Conservation (phyloP, 768 basidiomycete genomes). For the Xerocomellus dryophilus region DNA sequence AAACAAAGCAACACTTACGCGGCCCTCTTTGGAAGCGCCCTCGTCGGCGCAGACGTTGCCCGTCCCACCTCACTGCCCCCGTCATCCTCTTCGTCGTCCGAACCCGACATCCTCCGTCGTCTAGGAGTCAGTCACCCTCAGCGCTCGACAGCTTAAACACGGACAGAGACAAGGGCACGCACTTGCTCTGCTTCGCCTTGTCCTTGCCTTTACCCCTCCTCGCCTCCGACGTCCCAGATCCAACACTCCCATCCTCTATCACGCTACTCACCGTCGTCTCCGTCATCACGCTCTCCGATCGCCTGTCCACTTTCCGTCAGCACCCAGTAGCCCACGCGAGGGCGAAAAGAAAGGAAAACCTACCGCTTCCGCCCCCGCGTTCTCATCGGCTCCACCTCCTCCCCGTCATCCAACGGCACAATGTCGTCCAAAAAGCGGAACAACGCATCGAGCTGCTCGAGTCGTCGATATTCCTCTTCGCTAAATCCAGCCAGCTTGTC, state of each 20-base stretch:
- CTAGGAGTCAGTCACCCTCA: conserved; percentile 29
- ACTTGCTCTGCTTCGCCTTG: conserved; percentile 41
- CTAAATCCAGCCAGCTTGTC: conserved; percentile 67
- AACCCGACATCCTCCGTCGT: conserved; percentile 53
- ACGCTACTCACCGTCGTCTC: conserved; percentile 40
- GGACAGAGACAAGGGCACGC: conserved; percentile 19
- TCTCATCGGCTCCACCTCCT: conserved; percentile 43
- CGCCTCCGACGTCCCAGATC: conserved; percentile 31
- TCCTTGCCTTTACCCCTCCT: conserved; percentile 28
- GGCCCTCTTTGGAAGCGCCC: conserved; percentile 54
- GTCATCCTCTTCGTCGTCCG: conserved; percentile 47
- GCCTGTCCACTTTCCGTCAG: conserved; percentile 35
- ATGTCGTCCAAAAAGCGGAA: conserved; percentile 74
- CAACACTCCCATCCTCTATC: conserved; percentile 32
- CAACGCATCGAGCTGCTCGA: conserved; percentile 58
- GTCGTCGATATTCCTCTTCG: conserved; percentile 65
- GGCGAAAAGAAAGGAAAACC: conserved; percentile 23
- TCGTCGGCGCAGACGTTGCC: conserved; percentile 40
- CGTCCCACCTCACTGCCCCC: conserved; percentile 30
- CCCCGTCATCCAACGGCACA: conserved; percentile 63
- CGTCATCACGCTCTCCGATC: conserved; percentile 59
- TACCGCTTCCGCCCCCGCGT: conserved; percentile 49
- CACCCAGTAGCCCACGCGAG: not conserved
- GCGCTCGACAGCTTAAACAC: not conserved
- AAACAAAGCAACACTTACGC: conserved; percentile 43